Conservation (phyloP, 257 asterid species). For the Leonotis leonurus region DNA sequence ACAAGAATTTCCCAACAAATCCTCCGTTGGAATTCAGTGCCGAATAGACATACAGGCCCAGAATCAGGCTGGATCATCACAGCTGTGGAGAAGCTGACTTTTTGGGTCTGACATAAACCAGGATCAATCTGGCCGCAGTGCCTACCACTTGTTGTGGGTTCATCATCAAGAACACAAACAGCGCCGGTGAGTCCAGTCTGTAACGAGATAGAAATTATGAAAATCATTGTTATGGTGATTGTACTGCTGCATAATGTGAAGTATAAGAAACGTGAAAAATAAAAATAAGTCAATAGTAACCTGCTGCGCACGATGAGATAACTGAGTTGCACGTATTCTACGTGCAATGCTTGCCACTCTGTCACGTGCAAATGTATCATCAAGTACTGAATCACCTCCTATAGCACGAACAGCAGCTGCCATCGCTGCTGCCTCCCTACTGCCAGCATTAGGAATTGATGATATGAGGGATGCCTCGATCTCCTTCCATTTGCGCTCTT, state of each 20-base stretch:
- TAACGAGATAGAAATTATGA: conserved; percentile 16
- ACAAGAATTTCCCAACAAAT: conserved; percentile 94
- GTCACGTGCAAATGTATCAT: conserved; percentile 95
- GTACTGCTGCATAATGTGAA: not conserved
- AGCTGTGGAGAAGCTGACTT: conserved; percentile 71
- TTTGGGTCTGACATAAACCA: conserved; percentile 69
- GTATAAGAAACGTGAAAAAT: not conserved
- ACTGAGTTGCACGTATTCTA: conserved; percentile 85
- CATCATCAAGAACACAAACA: conserved; percentile 96
- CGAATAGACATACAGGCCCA: conserved; percentile 92
- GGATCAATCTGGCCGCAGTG: conserved; percentile 84
- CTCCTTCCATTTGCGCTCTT: conserved; percentile 99
- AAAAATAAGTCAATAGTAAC: conserved; percentile 25
- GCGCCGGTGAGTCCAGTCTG: conserved; percentile 95
- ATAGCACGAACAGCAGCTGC: conserved; percentile 99
- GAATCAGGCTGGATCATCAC: conserved; percentile 98
- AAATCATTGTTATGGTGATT: not conserved
- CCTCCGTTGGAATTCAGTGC: conserved; percentile 83
- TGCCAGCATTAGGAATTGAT: conserved; percentile 95
- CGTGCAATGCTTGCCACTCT: conserved; percentile 93
- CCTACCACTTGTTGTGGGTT: conserved; percentile 93
- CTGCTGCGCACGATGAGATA: conserved; percentile 93
- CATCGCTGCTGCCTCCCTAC: conserved; percentile 98
- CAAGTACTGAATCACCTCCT: conserved; percentile 97
- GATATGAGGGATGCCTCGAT: conserved; percentile 93